Percentiles rank a stretch among this genome's conserved stretches.
phyloP scores from a whole-genome alignment of 306 rosid species.

The Cajanus cajan region DNA sequence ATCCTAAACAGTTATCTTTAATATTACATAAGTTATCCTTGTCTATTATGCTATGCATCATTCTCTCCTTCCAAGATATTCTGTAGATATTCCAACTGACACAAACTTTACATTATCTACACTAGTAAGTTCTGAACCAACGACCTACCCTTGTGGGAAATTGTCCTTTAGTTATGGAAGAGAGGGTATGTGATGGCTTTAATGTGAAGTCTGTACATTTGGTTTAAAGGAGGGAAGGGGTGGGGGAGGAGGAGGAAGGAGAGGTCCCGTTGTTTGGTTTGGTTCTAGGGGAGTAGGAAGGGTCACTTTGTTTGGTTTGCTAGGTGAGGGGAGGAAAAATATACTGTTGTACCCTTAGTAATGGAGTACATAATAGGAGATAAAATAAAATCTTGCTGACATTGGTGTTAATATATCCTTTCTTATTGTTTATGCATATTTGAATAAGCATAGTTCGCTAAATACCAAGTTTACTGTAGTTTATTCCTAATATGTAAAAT shows the following conservation, averaged over 20 bases:
- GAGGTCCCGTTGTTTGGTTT: background rate
- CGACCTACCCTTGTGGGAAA: background rate
- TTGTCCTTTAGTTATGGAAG: background rate
- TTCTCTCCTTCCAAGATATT: background rate
- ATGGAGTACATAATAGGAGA: background rate
- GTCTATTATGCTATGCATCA: background rate
- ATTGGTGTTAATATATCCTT: background rate
- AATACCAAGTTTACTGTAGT: background rate
- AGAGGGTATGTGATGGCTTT: background rate
- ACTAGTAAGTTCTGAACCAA: background rate
- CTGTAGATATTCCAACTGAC: background rate
- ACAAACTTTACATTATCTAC: background rate
- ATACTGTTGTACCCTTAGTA: background rate
- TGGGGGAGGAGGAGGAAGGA: background rate
- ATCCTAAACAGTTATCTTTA: background rate
- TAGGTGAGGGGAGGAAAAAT: background rate
- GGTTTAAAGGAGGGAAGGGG: background rate
- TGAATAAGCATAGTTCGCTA: background rate
- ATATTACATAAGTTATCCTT: background rate
- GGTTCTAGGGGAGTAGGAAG: background rate
- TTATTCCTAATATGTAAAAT: slow-evolving; percentile 12
- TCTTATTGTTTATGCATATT: slow-evolving; percentile 14
- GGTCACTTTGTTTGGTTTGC: background rate
- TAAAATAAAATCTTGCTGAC: background rate
- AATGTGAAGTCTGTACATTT: background rate